phyloP scores from a whole-genome alignment of 805 yeast species.

The Wickerhamomyces queroliae region DNA sequence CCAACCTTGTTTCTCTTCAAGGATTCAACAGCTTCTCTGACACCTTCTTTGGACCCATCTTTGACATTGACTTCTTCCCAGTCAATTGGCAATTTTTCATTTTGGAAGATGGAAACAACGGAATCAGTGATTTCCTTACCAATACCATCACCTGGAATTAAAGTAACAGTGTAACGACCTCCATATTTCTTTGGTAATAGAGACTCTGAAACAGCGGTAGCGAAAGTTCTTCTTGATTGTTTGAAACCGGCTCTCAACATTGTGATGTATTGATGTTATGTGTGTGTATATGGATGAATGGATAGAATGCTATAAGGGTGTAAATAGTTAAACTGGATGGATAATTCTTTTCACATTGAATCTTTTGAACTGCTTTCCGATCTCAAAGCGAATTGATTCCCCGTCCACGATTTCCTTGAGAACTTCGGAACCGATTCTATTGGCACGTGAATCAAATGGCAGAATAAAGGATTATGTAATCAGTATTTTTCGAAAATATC shows the following conservation, averaged over 20 bases:
- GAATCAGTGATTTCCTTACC: constrained; percentile 95
- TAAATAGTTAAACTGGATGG: too few species aligned
- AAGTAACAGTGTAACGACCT: constrained; percentile 88
- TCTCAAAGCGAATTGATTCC: too few species aligned
- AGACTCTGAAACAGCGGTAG: constrained; percentile 53
- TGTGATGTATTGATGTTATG: neutral
- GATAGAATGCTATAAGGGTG: neutral
- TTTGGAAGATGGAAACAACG: constrained; percentile 82
- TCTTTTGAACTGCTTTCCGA: too few species aligned
- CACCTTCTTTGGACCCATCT: constrained; percentile 49
- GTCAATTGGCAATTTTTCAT: constrained; percentile 86
- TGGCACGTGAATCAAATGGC: neutral
- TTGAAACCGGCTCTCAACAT: constrained; percentile 27
- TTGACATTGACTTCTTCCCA: constrained; percentile 79
- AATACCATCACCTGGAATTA: constrained; percentile 97
- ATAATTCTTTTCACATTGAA: too few species aligned
- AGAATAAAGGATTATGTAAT: too few species aligned
- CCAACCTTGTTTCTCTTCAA: constrained; percentile 96
- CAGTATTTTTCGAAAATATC: too few species aligned
- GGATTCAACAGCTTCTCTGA: constrained; percentile 82
- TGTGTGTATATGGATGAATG: neutral
- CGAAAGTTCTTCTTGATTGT: constrained; percentile 32
- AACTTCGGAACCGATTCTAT: neutral
- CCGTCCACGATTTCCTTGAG: too few species aligned
- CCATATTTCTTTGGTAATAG: constrained; percentile 89